A percentile compares a stretch with the other conserved stretches of the same genome.
Evolutionary conservation across 768 basidiomycete genomes (phyloP).

Genomic region (Lanmaoa pseudosensibilis): DNA sequence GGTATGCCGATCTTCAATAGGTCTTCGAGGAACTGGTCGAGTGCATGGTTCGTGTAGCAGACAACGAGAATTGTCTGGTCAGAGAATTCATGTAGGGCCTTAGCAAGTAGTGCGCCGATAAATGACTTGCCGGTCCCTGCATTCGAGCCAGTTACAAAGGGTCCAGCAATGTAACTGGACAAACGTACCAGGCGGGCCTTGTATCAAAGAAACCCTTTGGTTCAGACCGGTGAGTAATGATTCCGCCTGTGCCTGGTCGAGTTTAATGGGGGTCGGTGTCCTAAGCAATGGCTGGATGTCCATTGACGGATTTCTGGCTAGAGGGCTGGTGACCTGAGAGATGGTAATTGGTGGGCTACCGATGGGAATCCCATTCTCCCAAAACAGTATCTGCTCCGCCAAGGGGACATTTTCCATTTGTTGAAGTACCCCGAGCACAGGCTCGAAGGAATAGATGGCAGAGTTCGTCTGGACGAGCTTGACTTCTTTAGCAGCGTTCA

Average conservation of each 20-base stretch:
- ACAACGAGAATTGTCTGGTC: slow-evolving; percentile 57
- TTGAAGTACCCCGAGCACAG: slow-evolving; percentile 59
- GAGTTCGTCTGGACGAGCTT: slow-evolving; percentile 59
- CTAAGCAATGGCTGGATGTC: slow-evolving; percentile 44
- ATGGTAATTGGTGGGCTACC: slow-evolving; percentile 6
- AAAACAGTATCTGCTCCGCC: slow-evolving; percentile 51
- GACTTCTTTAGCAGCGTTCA: slow-evolving; percentile 39
- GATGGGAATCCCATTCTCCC: slow-evolving; percentile 38
- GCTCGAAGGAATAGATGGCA: slow-evolving; percentile 62
- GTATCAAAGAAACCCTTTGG: slow-evolving; percentile 59
- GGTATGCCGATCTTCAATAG: slow-evolving; percentile 63
- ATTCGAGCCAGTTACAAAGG: background rate
- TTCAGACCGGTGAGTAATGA: slow-evolving; percentile 53
- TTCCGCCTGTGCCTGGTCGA: slow-evolving; percentile 51
- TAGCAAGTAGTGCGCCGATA: slow-evolving; percentile 64
- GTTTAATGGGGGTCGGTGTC: slow-evolving; percentile 40
- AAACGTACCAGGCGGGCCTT: slow-evolving; percentile 66
- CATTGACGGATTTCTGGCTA: slow-evolving; percentile 33
- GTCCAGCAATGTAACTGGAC: background rate
- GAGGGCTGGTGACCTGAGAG: slow-evolving; percentile 27
- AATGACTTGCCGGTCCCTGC: slow-evolving; percentile 74
- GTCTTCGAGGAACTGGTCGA: slow-evolving; percentile 66
- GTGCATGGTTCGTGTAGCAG: slow-evolving; percentile 72
- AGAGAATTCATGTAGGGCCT: slow-evolving; percentile 53
- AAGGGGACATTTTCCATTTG: slow-evolving; percentile 46